These are phyloP conservation scores for Combretum micranthum DNA, from an alignment of 345 rosid species.

Conservation along the genomic window DNA sequence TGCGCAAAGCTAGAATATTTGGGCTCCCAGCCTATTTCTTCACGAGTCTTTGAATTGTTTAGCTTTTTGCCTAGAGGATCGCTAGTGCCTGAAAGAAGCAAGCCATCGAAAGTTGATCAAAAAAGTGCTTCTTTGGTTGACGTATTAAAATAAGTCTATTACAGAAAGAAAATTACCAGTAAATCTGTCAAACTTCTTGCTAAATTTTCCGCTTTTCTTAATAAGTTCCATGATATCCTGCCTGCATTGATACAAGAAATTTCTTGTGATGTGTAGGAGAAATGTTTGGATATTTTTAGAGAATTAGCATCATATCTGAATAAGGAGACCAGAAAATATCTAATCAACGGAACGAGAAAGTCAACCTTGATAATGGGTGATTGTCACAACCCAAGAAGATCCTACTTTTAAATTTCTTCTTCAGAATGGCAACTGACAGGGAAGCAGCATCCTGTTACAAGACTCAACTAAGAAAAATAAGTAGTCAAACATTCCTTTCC, in stretches of 20 bases:
- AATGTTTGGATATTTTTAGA: neutral
- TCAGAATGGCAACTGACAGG: slow-evolving; percentile 68
- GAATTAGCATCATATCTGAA: neutral
- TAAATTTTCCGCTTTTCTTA: slow-evolving; percentile 61
- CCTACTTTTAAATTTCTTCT: slow-evolving; percentile 54
- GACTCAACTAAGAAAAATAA: slow-evolving; percentile 1
- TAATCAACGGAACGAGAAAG: neutral
- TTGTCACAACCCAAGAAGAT: slow-evolving; percentile 95
- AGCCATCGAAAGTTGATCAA: neutral
- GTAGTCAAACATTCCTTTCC: too few species aligned
- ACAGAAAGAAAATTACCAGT: slow-evolving; percentile 41
- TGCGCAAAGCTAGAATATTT: slow-evolving; percentile 75
- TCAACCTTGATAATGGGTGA: slow-evolving; percentile 85
- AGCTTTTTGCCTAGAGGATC: slow-evolving; percentile 84
- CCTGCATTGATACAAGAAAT: slow-evolving; percentile 29
- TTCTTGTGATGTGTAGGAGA: too few species aligned
- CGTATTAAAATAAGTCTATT: neutral
- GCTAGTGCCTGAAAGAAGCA: slow-evolving; percentile 53
- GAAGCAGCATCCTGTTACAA: slow-evolving; percentile 83
- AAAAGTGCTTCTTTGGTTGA: neutral
- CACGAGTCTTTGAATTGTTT: slow-evolving; percentile 68
- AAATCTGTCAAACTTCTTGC: slow-evolving; percentile 62
- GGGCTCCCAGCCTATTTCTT: slow-evolving; percentile 86
- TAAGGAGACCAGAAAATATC: neutral
- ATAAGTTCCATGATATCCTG: slow-evolving; percentile 90